Conservation (phyloP, 441 rosid species). For the Bruguiera hainesii region DNA sequence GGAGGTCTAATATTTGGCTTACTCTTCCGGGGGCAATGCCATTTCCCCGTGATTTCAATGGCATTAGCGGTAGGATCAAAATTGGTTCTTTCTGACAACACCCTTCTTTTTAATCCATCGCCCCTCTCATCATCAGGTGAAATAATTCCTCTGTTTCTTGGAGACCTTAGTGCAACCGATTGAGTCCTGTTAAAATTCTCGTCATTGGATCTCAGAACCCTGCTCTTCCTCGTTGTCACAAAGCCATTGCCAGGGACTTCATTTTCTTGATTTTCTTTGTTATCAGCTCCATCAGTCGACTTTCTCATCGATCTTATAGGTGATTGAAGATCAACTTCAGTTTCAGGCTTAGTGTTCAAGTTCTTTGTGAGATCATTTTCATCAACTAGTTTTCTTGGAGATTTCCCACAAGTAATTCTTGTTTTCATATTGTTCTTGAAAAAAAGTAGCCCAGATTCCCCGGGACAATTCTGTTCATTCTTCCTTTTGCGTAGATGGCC, state of each 20-base stretch:
- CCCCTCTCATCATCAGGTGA: slow-evolving; percentile 18
- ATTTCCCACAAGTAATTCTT: slow-evolving; percentile 6
- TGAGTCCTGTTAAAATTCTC: slow-evolving; percentile 23
- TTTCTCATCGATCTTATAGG: slow-evolving; percentile 10
- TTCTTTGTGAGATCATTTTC: slow-evolving; percentile 10
- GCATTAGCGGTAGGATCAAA: slow-evolving; percentile 23
- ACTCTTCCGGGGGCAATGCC: slow-evolving; percentile 71
- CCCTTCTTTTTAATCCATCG: slow-evolving; percentile 34
- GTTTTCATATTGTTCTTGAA: slow-evolving; percentile 1
- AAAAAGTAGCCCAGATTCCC: slow-evolving; percentile 16
- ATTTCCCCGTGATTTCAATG: slow-evolving; percentile 58
- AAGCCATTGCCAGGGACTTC: slow-evolving; percentile 35
- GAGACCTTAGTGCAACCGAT: slow-evolving; percentile 25
- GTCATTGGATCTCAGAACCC: slow-evolving; percentile 21
- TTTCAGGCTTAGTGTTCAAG: slow-evolving; percentile 9
- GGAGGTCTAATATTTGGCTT: slow-evolving; percentile 67
- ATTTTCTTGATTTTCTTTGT: slow-evolving; percentile 30
- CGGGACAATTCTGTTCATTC: slow-evolving; percentile 16
- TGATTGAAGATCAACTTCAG: slow-evolving; percentile 14
- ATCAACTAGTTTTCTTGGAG: slow-evolving; percentile 1
- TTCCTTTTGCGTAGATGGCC: slow-evolving; percentile 11
- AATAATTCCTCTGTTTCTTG: slow-evolving; percentile 19
- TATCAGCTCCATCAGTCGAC: slow-evolving; percentile 10
- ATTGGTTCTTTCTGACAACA: slow-evolving; percentile 51
- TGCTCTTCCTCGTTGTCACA: slow-evolving; percentile 44